Base-by-base conservation (phyloP, 257 asterid species). In the Haberlea rhodopensis region DNA sequence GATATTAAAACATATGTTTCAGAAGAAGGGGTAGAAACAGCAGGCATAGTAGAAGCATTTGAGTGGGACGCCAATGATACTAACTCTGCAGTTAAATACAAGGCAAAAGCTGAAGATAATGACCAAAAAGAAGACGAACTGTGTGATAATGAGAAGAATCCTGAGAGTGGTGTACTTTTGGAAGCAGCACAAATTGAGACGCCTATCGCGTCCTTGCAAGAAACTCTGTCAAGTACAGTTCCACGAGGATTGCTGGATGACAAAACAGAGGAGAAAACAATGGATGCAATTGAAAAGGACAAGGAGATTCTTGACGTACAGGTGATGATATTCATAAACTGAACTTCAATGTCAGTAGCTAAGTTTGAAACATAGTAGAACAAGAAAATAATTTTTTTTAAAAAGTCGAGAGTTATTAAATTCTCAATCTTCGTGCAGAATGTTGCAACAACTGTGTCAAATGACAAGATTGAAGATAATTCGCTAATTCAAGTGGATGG, bases 1-100 rank as follows among this genome's bases (percentile, higher is more conserved):
- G 19, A 24, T 61, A 61, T 57, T 32, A 52, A 62, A 66, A 55
- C 60, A 48, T 28, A 51, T 22, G 57, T 34, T 62, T 58, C 49
- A 22, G 52, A 29, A 34, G 64, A 49, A 49, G 80, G 67, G 8
- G 27, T 31, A 45, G 79, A 74, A 24, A 16, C n/a, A 69, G 58
- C 60, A 51, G 32, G 26, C 5, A 29, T 18, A 9, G 24, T 10
- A 37, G 18, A 37, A 37, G 46, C 46, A 11, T 13, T 37, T 13
- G n/a, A 37, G 9, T n/a, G n/a, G 46, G 5, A 10, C 13, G n/a
- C n/a, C n/a, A 6, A 37, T 10, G 46, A 11, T 37, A n/a, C 10
- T 1, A 3, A 37, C n/a, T 37, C 46, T 13, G 46, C 46, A 1
- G n/a, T 37, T 37, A 13, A 37, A 37, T 37, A 37, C 13, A n/a